A percentile compares a stretch with the other conserved stretches of the same genome.
Evolutionary conservation across 2,329 filamentous ascomycete species (phyloP).

Genomic region (Seiridium unicorne): DNA sequence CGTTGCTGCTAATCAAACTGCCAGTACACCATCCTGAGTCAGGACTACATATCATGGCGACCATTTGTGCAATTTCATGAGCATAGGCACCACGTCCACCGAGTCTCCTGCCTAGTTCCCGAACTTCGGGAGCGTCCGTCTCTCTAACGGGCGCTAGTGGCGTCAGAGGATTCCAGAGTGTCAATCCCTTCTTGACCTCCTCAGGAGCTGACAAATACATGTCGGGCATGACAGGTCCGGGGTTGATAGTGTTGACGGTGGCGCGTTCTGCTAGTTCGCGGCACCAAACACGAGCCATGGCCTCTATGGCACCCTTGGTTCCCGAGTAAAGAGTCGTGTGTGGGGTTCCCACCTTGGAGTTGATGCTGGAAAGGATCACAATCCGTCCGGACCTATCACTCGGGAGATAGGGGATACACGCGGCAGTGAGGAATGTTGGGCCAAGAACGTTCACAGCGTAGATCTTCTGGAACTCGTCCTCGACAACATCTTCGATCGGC

Average conservation of each 20-base stretch:
- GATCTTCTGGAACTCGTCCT: slow-evolving; percentile 50
- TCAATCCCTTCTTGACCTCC: slow-evolving; percentile 45
- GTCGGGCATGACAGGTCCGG: slow-evolving; percentile 47
- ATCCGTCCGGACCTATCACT: slow-evolving; percentile 56
- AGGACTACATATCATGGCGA: slow-evolving; percentile 13
- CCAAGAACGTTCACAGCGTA: slow-evolving; percentile 60
- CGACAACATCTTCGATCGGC: slow-evolving; percentile 41
- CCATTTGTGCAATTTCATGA: slow-evolving; percentile 16
- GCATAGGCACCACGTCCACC: slow-evolving; percentile 16
- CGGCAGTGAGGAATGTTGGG: slow-evolving; percentile 52
- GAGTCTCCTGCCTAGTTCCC: slow-evolving; percentile 9
- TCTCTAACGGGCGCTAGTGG: slow-evolving; percentile 8
- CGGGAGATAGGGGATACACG: slow-evolving; percentile 53
- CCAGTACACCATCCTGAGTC: slow-evolving; percentile 16
- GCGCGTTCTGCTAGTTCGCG: slow-evolving; percentile 54
- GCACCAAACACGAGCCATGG: slow-evolving; percentile 62
- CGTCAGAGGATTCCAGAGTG: slow-evolving; percentile 9
- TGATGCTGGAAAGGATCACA: slow-evolving; percentile 56
- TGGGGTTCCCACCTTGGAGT: slow-evolving; percentile 49
- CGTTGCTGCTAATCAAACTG: slow-evolving; percentile 15
- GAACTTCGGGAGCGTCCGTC: slow-evolving; percentile 21
- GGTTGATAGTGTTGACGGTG: slow-evolving; percentile 61
- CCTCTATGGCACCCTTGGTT: slow-evolving; percentile 61
- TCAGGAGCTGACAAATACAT: slow-evolving; percentile 49
- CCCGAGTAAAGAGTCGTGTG: slow-evolving; percentile 58